Evolutionary conservation across 345 rosid species (phyloP), one percentile per base, ranked within the genome.

Genomic region (Hypericum androsaemum): DNA sequence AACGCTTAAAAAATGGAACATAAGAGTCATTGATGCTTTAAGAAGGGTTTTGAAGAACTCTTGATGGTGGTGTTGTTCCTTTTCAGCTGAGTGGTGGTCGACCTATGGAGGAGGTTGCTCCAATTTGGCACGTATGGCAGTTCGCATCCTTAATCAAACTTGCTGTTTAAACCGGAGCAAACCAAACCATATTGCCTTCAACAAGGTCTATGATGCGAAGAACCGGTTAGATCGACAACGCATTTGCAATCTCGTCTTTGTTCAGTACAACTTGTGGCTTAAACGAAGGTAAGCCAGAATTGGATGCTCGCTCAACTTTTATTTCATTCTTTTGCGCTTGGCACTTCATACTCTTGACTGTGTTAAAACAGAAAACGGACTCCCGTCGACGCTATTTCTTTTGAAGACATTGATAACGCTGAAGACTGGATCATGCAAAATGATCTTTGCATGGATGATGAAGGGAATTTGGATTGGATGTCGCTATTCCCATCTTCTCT

Each of bases 61-160:
- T 10, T 47, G 36, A 5, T 6, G 32, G 10, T 41, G 10, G 13
- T 62, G 28, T 40, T 55, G 32, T 1, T 22, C 32, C 73, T 45
- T 55, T 70, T 35, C 57, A 92, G 98, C 77, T 62, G 98, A 92
- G 64, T 88, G 98, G 98, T 92, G 98, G 98, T 77, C 85, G 57
- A 77, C 95, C 7, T 88, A 83, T 64, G 97, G 94, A 48, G 97
- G 89, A 64, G 77, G 86, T 57, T 88, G 98, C 70, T 84, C 88
- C 47, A 83, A 92, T 68, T 75, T 92, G 77, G 71, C 88, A 51
- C 88, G 84, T 38, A 61, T 92, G 64, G 97, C 97, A 0, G 56
- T 73, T 48, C 89, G 87, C n/a, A 71, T 92, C 59, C 77, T 88
- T 50, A 74, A 83, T 62, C 98, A 88, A 74, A 75, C 97, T 16